Evolutionary conservation across 257 asterid species (phyloP).

Genomic region (Lycium ferocissimum): DNA sequence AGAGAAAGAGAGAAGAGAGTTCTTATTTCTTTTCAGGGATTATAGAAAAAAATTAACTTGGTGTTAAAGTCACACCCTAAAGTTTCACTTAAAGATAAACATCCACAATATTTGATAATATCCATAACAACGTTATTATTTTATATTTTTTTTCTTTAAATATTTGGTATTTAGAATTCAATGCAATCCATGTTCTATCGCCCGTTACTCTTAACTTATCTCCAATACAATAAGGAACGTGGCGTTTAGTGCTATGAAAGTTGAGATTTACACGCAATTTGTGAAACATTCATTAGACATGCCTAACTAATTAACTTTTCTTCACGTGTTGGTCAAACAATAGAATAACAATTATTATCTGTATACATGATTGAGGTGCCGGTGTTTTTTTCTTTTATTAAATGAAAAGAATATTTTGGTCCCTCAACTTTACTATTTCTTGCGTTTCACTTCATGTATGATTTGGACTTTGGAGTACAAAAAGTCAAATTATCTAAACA

Average conservation of each 20-base stretch:
- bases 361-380: background rate
- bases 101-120: too few relatives aligned
- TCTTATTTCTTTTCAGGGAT: too few relatives aligned
- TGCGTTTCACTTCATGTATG: background rate
- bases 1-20: too few relatives aligned
- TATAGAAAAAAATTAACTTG: too few relatives aligned
- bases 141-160: too few relatives aligned
- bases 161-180: background rate
- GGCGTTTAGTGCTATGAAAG: conserved; percentile 9
- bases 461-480: background rate
- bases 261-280: background rate
- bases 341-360: background rate
- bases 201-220: background rate
- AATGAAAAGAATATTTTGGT: background rate
- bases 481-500: background rate
- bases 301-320: background rate
- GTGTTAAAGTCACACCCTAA: too few relatives aligned
- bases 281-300: background rate
- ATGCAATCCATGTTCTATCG: background rate
- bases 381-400: background rate
- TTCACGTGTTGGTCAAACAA: conserved; percentile 21
- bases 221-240: background rate
- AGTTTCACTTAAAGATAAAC: too few relatives aligned
- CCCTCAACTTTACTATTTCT: background rate
- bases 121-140: too few relatives aligned